Percentiles rank a stretch among this genome's conserved stretches.
phyloP scores from a whole-genome alignment of 2,329 filamentous ascomycete species.

The Alternaria sp. region DNA sequence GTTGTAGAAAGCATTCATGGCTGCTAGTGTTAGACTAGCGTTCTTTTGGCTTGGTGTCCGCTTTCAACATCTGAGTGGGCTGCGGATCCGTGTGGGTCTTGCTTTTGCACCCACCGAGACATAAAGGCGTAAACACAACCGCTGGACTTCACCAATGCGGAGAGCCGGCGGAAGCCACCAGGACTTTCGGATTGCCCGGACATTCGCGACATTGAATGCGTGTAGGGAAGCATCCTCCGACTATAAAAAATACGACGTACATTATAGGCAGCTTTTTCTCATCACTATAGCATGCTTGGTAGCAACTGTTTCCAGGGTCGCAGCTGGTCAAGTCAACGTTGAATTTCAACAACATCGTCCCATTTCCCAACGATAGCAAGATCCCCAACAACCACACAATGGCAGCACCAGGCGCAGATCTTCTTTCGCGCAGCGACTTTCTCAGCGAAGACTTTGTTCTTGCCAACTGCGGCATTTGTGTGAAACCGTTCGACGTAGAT shows the following conservation, averaged over 20 bases:
- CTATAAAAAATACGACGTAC: background rate
- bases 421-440: background rate
- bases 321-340: background rate
- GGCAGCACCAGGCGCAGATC: background rate
- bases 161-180: conserved; percentile 31
- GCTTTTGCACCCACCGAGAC: too few relatives aligned
- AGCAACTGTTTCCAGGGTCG: background rate
- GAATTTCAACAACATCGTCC: background rate
- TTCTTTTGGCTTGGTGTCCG: background rate
- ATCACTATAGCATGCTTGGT: background rate
- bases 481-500: background rate
- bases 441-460: background rate
- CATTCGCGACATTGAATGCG: background rate
- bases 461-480: background rate
- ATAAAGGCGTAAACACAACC: conserved; percentile 3
- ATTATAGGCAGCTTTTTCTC: background rate
- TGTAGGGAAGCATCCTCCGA: background rate
- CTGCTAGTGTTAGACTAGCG: background rate
- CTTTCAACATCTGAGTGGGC: background rate
- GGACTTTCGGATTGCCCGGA: background rate
- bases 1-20: background rate
- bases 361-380: background rate
- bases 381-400: background rate
- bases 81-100: too few relatives aligned
- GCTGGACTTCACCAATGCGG: conserved; percentile 27